These are phyloP conservation scores for Sporothrix phasma DNA, from an alignment of 2,329 filamentous ascomycete species.

Conservation along the genomic window DNA sequence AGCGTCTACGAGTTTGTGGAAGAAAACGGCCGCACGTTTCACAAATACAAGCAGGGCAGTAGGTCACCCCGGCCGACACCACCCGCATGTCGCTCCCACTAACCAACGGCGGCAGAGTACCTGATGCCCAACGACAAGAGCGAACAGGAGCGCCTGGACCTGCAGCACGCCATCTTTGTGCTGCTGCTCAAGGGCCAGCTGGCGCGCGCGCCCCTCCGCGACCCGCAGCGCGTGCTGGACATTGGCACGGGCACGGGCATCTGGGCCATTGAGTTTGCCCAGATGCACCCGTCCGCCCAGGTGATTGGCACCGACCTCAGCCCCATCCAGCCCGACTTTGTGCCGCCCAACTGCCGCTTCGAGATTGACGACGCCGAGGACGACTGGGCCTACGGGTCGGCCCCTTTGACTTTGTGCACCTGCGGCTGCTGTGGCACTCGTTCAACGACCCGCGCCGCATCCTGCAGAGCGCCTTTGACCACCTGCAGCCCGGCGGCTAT, in stretches of 20 bases:
- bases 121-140: conserved; percentile 18
- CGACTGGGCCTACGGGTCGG: conserved; percentile 35
- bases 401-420: conserved; percentile 52
- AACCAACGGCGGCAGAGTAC: conserved; percentile 18
- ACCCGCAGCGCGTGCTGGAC: conserved; percentile 19
- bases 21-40: conserved; percentile 19
- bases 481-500: conserved; percentile 28
- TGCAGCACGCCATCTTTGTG: conserved; percentile 17
- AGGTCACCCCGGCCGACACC: too few relatives aligned
- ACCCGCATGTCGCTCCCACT: too few relatives aligned
- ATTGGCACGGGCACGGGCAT: conserved; percentile 17
- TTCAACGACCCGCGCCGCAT: conserved; percentile 16
- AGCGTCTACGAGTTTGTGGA: conserved; percentile 20
- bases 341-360: conserved; percentile 54
- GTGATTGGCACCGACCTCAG: conserved; percentile 41
- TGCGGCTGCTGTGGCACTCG: conserved; percentile 28
- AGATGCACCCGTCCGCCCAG: conserved; percentile 30
- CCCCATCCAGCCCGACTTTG: conserved; percentile 40
- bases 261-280: conserved; percentile 27
- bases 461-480: conserved; percentile 25
- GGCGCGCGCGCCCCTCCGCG: conserved; percentile 16
- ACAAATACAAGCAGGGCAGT: conserved; percentile 20
- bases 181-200: conserved; percentile 19
- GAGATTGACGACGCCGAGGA: conserved; percentile 53
- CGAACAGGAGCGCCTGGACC: conserved; percentile 18